Conservation (phyloP, 129 eudicot genomes). For the Flaveria sonorensis region DNA sequence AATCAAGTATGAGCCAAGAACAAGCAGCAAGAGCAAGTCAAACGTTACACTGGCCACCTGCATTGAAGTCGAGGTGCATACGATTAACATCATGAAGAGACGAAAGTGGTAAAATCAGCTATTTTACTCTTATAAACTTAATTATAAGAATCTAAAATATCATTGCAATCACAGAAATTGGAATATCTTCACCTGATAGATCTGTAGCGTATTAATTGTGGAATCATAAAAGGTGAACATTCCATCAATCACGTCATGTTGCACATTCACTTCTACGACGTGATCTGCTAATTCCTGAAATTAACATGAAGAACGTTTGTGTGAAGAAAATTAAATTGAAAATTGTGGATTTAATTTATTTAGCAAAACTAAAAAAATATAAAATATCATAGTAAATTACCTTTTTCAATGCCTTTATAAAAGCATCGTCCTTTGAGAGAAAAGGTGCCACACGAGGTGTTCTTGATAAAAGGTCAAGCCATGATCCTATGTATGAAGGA, state of each 20-base stretch:
- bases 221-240: slow-evolving; percentile 90
- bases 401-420: slow-evolving; percentile 76
- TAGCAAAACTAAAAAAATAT: not conserved
- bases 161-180: not conserved
- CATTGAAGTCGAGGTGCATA: slow-evolving; percentile 24
- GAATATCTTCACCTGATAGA: slow-evolving; percentile 67
- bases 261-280: slow-evolving; percentile 77
- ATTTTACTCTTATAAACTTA: not conserved
- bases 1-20: slow-evolving; percentile 88
- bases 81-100: slow-evolving; percentile 8
- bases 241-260: slow-evolving; percentile 83
- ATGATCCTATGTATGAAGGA: slow-evolving; percentile 71
- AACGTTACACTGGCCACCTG: slow-evolving; percentile 98
- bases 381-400: slow-evolving; percentile 32
- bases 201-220: slow-evolving; percentile 60
- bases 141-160: not conserved
- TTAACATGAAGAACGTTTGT: not conserved
- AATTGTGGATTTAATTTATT: not conserved
- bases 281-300: slow-evolving; percentile 87
- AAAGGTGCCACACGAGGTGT: slow-evolving; percentile 96
- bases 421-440: slow-evolving; percentile 68
- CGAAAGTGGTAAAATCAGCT: not conserved
- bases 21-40: slow-evolving; percentile 88
- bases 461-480: slow-evolving; percentile 79
- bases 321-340: not conserved